Evolutionary conservation across 352 stramenopile genomes (phyloP).

Genomic region (Thalassiosira sp.): DNA sequence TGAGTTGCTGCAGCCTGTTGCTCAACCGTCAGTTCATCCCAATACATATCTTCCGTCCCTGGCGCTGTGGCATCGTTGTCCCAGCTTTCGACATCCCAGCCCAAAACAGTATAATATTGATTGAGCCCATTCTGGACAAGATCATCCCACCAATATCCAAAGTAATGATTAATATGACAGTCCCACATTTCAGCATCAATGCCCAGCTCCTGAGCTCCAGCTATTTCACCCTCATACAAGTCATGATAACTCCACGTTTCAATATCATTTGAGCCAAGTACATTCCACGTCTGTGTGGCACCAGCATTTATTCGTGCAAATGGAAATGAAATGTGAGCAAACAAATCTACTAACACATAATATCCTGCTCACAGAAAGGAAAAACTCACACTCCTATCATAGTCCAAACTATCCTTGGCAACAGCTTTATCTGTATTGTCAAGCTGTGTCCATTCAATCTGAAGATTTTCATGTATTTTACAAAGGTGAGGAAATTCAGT

Average conservation of each 20-base stretch:
- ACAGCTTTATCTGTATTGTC: background rate
- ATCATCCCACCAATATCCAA: constrained; percentile 37
- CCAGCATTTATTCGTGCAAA: background rate
- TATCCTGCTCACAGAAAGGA: background rate
- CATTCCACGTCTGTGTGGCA: constrained; percentile 28
- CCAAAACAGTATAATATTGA: constrained; percentile 25
- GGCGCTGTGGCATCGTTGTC: constrained; percentile 7
- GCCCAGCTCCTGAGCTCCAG: constrained; percentile 13
- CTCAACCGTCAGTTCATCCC: constrained; percentile 28
- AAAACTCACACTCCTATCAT: background rate
- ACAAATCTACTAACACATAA: background rate
- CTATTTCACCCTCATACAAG: constrained; percentile 20
- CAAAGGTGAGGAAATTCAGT: background rate
- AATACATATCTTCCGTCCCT: constrained; percentile 30
- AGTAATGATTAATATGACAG: constrained; percentile 53
- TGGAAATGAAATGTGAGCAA: background rate
- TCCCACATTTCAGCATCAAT: constrained; percentile 43
- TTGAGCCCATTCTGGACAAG: constrained; percentile 10
- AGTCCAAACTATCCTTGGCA: constrained; percentile 24
- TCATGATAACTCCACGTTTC: constrained; percentile 15
- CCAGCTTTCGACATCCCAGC: constrained; percentile 30
- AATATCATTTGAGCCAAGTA: constrained; percentile 13
- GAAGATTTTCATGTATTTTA: no score
- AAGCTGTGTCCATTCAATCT: constrained; percentile 30
- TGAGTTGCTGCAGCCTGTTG: constrained; percentile 31